These are phyloP conservation scores for Capronia coronata DNA, from an alignment of 2,329 filamentous ascomycete species.

Conservation along the genomic window DNA sequence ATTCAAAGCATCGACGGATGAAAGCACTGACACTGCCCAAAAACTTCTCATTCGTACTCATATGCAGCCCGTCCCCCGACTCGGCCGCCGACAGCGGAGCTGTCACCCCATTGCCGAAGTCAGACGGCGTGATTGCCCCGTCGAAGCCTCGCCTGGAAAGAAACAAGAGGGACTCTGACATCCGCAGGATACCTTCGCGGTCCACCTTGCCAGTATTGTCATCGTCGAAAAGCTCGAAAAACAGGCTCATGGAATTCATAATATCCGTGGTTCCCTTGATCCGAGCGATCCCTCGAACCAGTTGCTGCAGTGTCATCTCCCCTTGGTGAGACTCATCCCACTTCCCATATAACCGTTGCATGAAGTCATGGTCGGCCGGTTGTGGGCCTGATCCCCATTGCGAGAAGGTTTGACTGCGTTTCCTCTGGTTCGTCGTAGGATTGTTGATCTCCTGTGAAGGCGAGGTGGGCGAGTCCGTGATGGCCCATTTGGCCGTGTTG, in stretches of 20 bases:
- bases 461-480: slow-evolving; percentile 74
- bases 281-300: slow-evolving; percentile 80
- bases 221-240: slow-evolving; percentile 96
- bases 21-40: slow-evolving; percentile 90
- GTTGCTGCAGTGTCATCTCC: slow-evolving; percentile 80
- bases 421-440: slow-evolving; percentile 45
- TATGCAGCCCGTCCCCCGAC: slow-evolving; percentile 34
- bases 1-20: slow-evolving; percentile 93
- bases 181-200: slow-evolving; percentile 86
- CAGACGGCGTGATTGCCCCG: slow-evolving; percentile 61
- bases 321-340: slow-evolving; percentile 78
- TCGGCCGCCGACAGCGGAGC: slow-evolving; percentile 17
- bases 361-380: slow-evolving; percentile 90
- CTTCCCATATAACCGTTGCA: slow-evolving; percentile 75
- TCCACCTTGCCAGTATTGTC: slow-evolving; percentile 86
- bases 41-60: slow-evolving; percentile 75
- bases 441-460: slow-evolving; percentile 18
- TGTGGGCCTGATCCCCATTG: slow-evolving; percentile 57
- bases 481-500: slow-evolving; percentile 83
- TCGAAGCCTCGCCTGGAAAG: slow-evolving; percentile 82
- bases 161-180: slow-evolving; percentile 90
- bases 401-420: slow-evolving; percentile 43
- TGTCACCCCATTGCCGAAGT: slow-evolving; percentile 49
- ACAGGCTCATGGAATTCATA: slow-evolving; percentile 96
- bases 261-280: slow-evolving; percentile 94